phyloP scores from a whole-genome alignment of 1,139 yeast species.

The Casaregolazyma suthepensis region DNA sequence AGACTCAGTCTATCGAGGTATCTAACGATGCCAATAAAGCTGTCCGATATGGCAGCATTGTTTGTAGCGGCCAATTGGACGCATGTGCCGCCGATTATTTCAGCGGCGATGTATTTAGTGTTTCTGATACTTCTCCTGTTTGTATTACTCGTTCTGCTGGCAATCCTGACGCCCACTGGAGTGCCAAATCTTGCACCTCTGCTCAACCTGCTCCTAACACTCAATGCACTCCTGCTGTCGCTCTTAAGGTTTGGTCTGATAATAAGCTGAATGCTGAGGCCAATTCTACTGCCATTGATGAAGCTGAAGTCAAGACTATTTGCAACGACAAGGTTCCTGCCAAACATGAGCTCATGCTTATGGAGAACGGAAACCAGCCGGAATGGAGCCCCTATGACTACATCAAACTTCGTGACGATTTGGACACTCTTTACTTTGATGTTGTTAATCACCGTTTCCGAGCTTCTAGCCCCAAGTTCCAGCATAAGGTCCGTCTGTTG shows the following conservation, averaged over 20 bases:
- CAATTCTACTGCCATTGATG: neutral
- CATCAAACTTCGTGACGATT: constrained; percentile 19
- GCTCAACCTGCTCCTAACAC: neutral
- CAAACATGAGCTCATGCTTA: neutral
- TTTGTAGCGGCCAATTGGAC: neutral
- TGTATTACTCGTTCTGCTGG: neutral
- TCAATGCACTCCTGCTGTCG: neutral
- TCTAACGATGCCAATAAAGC: neutral
- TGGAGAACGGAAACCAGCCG: neutral
- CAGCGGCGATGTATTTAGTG: neutral
- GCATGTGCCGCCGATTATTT: neutral
- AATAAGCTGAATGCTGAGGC: neutral
- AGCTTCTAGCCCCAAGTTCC: constrained; percentile 14
- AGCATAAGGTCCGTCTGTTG: constrained; percentile 16
- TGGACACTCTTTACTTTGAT: constrained; percentile 17
- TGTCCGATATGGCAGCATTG: neutral
- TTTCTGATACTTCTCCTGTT: neutral
- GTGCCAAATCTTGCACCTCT: neutral
- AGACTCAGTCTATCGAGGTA: neutral
- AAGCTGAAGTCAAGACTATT: neutral
- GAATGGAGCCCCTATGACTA: constrained; percentile 14
- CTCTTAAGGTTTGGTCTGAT: neutral
- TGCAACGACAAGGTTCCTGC: neutral
- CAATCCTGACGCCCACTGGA: neutral
- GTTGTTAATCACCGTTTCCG: constrained; percentile 8